Evolutionary conservation across 352 stramenopile species (phyloP).

Genomic region (Saprolegnia parasitica): DNA sequence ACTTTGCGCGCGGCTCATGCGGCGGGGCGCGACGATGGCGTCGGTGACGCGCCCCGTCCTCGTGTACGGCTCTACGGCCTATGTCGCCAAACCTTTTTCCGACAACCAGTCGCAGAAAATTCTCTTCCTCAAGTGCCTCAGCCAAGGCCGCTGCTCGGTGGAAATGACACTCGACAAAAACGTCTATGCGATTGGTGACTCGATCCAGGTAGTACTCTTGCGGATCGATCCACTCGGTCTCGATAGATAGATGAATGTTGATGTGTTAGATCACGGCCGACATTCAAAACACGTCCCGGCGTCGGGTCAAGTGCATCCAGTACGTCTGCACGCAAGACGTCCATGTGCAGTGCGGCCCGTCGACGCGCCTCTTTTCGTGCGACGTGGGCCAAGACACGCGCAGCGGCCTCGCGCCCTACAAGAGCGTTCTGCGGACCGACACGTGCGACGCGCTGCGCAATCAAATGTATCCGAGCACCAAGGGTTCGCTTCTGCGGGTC

Average conservation of each 20-base stretch:
- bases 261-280: background rate
- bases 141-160: background rate
- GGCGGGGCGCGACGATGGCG: background rate
- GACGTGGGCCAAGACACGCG: background rate
- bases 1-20: background rate
- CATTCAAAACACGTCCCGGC: background rate
- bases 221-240: background rate
- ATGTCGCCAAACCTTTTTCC: background rate
- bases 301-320: background rate
- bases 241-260: background rate
- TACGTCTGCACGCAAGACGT: background rate
- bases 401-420: background rate
- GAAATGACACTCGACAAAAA: background rate
- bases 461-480: background rate
- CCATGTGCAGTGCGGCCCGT: background rate
- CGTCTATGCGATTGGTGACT: background rate
- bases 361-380: background rate
- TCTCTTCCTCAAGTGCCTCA: background rate
- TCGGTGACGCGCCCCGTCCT: background rate
- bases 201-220: background rate
- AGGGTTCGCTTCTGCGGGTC: background rate
- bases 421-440: background rate
- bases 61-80: background rate
- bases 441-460: background rate
- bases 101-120: slow-evolving; percentile 1